Evolutionary conservation across 805 yeast species (phyloP), one percentile per base, ranked within the genome.

Genomic region (Zygoascus bituminiphila): DNA sequence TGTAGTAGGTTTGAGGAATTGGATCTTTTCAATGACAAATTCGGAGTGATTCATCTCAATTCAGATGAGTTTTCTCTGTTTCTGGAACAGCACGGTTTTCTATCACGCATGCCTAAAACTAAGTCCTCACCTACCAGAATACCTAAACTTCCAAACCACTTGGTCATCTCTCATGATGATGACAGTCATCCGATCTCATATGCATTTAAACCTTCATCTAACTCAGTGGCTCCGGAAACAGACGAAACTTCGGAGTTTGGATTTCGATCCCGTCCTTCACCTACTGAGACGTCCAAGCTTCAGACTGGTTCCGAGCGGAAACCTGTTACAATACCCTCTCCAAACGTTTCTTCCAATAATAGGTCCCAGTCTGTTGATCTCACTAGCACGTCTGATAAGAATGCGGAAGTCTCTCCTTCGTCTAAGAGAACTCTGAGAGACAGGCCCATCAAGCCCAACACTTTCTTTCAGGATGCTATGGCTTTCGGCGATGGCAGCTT

Each of bases 401-500:
- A 29, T 29, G n/a, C n/a, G n/a, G n/a, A n/a, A n/a, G n/a, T n/a
- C n/a, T 15, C 9, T 6, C 4, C 33, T 29, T 29, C 33, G 10
- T 12, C 15, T 29, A 15, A 15, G 4, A 29, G 33, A 15, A 12
- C 9, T 5, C n/a, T 29, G 33, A 29, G 33, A 15, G 33, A 29
- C n/a, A 29, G 33, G 9, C 33, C 33, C 4, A 15, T 29, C 15
- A 29, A 29, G 33, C 33, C 33, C n/a, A 29, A 29, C 33, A 29
- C 43, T 14, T 21, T 21, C 14, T 26, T 26, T 4, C 14, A 2
- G 2, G 31, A 43, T 36, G 19, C 22, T 5, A 38, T 23, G 24
- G 37, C 37, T 3, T 36, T 45, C 17, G 47, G 43, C 21, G 45
- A 26, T 7, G 31, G 20, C 17, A 45, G 48, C 4, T 44, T 50